Evolutionary conservation across 2,329 filamentous ascomycete species (phyloP).

Genomic region (Ceratocystis colombiana): DNA sequence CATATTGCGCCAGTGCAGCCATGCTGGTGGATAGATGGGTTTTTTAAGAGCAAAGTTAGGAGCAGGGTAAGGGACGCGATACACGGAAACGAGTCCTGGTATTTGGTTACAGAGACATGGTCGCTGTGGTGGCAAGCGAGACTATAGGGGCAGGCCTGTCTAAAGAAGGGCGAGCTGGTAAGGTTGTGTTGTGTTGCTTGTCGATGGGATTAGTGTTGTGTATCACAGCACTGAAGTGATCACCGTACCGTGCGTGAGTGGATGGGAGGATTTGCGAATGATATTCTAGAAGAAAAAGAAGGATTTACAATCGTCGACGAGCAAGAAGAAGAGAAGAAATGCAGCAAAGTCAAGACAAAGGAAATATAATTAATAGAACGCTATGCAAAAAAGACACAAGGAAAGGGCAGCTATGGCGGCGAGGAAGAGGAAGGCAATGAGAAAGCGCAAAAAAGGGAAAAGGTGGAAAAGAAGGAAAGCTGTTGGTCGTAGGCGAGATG

Average conservation of each 20-base stretch:
- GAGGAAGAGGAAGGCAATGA: neutral
- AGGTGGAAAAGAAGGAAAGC: slow-evolving; percentile 1
- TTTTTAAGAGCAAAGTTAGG: neutral
- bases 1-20: slow-evolving; percentile 39
- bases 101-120: slow-evolving; percentile 13
- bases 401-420: neutral
- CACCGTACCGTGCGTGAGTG: neutral
- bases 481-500: neutral
- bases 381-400: neutral
- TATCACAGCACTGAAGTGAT: too few species aligned
- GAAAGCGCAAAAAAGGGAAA: neutral
- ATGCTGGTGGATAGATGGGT: slow-evolving; percentile 27
- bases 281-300: slow-evolving; percentile 1
- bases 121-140: neutral
- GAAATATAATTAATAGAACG: neutral
- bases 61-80: neutral
- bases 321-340: slow-evolving; percentile 9
- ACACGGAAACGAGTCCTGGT: slow-evolving; percentile 13
- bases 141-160: neutral
- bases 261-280: neutral
- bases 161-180: neutral
- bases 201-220: too few species aligned
- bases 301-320: neutral
- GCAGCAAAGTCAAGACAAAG: neutral
- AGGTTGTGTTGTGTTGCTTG: neutral